These are phyloP conservation scores for Fusarium sulawesiense DNA, from an alignment of 2,329 filamentous ascomycete species.

Conservation along the genomic window DNA sequence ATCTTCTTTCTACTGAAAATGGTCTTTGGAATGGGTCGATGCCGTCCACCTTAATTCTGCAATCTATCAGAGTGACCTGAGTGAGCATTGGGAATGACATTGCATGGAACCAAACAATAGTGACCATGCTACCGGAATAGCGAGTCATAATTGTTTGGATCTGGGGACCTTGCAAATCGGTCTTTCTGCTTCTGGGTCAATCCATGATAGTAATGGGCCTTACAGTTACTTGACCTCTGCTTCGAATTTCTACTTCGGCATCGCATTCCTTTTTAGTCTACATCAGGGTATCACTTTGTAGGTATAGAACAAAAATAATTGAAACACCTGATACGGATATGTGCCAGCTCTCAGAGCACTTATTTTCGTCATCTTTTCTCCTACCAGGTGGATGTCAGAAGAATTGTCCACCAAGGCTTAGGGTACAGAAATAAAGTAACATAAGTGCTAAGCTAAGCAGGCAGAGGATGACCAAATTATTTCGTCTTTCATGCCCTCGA, in stretches of 20 bases:
- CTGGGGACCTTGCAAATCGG: neutral
- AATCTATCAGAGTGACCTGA: neutral
- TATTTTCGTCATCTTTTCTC: neutral
- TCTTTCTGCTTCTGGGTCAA: neutral
- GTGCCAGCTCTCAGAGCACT: neutral
- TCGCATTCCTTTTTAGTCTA: conserved; percentile 11
- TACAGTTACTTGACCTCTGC: neutral
- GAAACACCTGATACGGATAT: neutral
- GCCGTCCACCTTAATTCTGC: neutral
- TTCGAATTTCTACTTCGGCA: conserved; percentile 3
- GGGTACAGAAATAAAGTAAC: too few species aligned
- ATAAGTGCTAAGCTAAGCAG: too few species aligned
- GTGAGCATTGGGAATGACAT: too few species aligned
- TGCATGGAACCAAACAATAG: neutral
- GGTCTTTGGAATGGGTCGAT: neutral
- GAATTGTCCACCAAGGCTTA: too few species aligned
- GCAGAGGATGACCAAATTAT: too few species aligned
- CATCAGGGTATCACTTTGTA: neutral
- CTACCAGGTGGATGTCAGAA: too few species aligned
- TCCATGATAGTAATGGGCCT: neutral
- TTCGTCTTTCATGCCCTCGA: too few species aligned
- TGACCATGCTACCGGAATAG: neutral
- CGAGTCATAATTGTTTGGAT: neutral
- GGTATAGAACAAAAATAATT: neutral
- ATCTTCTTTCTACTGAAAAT: neutral